phyloP scores from a whole-genome alignment of 345 rosid species.

The Physaria fendleri region DNA sequence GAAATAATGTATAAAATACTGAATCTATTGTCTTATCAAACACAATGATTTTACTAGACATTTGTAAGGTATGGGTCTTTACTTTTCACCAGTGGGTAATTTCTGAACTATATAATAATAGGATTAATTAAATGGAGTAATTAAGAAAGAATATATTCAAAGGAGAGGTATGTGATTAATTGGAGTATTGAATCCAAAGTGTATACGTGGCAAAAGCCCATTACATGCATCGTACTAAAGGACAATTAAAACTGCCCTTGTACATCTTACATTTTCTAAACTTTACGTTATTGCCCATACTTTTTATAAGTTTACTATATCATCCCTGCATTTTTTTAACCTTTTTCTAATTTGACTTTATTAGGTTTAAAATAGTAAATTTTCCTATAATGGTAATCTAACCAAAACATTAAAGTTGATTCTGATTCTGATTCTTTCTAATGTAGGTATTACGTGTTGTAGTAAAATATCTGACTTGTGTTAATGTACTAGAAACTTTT shows the following conservation, averaged over 20 bases:
- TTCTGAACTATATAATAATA: not conserved
- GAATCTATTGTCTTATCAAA: not conserved
- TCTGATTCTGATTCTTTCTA: not conserved
- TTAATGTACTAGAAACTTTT: not conserved
- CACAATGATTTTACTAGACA: constrained; percentile 28
- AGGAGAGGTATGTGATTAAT: not conserved
- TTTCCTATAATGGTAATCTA: not conserved
- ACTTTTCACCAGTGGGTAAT: constrained; percentile 18
- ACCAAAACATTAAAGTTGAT: not conserved
- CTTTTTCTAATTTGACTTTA: not conserved
- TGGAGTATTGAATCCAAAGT: constrained; percentile 7
- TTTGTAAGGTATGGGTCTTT: constrained; percentile 4
- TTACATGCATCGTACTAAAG: constrained; percentile 24
- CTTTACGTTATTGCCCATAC: constrained; percentile 16
- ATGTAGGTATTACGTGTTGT: constrained; percentile 11
- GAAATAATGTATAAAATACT: not conserved
- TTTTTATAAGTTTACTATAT: not conserved
- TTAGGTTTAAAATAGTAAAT: not conserved
- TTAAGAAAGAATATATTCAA: constrained; percentile 22
- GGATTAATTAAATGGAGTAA: not conserved
- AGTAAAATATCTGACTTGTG: constrained; percentile 5
- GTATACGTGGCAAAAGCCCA: constrained; percentile 28
- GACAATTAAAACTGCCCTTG: constrained; percentile 29
- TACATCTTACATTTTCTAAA: not conserved
- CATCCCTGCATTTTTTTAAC: constrained; percentile 4